Percentiles rank a stretch among this genome's conserved stretches.
Conservation (phyloP, 2,329 filamentous ascomycete species). For the Ophiostoma novo-ulmi region DNA sequence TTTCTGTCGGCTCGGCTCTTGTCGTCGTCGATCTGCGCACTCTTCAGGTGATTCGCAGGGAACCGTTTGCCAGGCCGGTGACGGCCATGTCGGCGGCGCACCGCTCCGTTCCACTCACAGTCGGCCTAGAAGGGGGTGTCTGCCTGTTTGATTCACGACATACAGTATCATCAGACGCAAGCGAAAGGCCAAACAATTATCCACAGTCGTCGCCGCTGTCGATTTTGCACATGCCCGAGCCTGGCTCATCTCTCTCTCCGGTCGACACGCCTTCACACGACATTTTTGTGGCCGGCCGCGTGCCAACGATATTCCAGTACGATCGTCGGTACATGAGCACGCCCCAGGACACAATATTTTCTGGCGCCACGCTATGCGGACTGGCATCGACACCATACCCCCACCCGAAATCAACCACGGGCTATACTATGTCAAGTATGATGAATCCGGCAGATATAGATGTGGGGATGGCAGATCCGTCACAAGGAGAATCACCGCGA, state of each 20-base stretch:
- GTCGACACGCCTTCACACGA: slow-evolving; percentile 58
- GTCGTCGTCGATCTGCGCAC: slow-evolving; percentile 78
- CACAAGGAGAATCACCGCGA: slow-evolving; percentile 28
- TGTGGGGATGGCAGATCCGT: not conserved
- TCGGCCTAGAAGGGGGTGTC: slow-evolving; percentile 76
- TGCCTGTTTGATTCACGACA: slow-evolving; percentile 75
- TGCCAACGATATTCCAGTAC: slow-evolving; percentile 83
- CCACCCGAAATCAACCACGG: slow-evolving; percentile 42
- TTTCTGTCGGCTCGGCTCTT: slow-evolving; percentile 67
- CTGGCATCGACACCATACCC: slow-evolving; percentile 65
- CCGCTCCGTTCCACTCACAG: slow-evolving; percentile 65
- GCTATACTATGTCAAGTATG: not conserved
- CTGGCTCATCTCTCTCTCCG: slow-evolving; percentile 37
- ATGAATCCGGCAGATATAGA: not conserved
- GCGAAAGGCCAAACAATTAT: slow-evolving; percentile 60
- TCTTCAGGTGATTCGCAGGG: slow-evolving; percentile 61
- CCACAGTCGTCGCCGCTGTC: slow-evolving; percentile 77
- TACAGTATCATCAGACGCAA: slow-evolving; percentile 35
- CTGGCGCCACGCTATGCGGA: slow-evolving; percentile 71
- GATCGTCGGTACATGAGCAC: slow-evolving; percentile 80
- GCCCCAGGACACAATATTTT: slow-evolving; percentile 73
- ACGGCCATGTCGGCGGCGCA: slow-evolving; percentile 71
- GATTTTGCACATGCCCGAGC: slow-evolving; percentile 68
- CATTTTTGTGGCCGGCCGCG: slow-evolving; percentile 84
- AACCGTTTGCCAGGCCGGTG: slow-evolving; percentile 74